These are phyloP conservation scores for Ascochyta viciae-villosae DNA, from an alignment of 2,329 filamentous ascomycete species.

Conservation along the genomic window DNA sequence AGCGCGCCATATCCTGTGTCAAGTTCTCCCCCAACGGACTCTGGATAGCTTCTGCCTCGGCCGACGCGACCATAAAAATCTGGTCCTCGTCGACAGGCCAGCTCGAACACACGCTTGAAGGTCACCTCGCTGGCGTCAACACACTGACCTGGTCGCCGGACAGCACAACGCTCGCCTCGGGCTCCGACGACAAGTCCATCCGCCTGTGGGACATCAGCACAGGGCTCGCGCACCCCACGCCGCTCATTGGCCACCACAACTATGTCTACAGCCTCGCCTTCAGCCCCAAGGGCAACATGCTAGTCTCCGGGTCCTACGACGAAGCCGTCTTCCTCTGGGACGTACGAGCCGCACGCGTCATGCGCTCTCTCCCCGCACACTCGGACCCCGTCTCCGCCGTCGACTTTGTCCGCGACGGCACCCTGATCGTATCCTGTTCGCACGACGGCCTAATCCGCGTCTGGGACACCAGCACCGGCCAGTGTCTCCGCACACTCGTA, in stretches of 20 bases:
- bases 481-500: slow-evolving; percentile 92
- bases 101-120: slow-evolving; percentile 87
- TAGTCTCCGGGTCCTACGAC: slow-evolving; percentile 94
- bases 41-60: slow-evolving; percentile 86
- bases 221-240: slow-evolving; percentile 64
- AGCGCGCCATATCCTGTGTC: slow-evolving; percentile 79
- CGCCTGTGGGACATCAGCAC: slow-evolving; percentile 81
- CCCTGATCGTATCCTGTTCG: slow-evolving; percentile 87
- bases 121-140: slow-evolving; percentile 90
- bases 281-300: slow-evolving; percentile 96
- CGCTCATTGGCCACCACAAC: slow-evolving; percentile 87
- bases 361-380: slow-evolving; percentile 91
- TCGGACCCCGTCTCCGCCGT: slow-evolving; percentile 94
- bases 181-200: slow-evolving; percentile 95
- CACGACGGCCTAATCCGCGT: slow-evolving; percentile 80
- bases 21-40: slow-evolving; percentile 89
- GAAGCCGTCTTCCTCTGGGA: slow-evolving; percentile 98
- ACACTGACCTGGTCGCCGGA: slow-evolving; percentile 95
- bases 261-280: slow-evolving; percentile 95
- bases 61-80: slow-evolving; percentile 88
- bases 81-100: slow-evolving; percentile 83
- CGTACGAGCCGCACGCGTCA: slow-evolving; percentile 82
- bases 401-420: slow-evolving; percentile 91
- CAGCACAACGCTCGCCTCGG: slow-evolving; percentile 83
- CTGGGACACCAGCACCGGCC: slow-evolving; percentile 94